Conservation (phyloP, 2,329 filamentous ascomycete genomes). For the Fusarium newnesense region DNA sequence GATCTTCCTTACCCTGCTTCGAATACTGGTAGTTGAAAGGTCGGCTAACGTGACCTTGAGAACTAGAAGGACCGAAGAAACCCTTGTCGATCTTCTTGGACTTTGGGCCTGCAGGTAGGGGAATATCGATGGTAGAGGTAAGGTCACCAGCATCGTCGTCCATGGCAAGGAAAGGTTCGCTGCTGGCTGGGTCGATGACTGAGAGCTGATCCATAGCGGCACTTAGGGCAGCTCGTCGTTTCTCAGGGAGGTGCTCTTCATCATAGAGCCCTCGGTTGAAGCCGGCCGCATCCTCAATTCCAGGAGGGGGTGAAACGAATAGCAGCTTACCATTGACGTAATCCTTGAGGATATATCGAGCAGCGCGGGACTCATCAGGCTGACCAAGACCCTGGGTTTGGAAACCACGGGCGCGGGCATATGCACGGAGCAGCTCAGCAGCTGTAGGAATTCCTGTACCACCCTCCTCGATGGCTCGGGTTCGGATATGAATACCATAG, state of each 20-base stretch:
- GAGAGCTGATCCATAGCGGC: conserved; percentile 60
- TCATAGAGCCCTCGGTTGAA: conserved; percentile 96
- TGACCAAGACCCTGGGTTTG: conserved; percentile 88
- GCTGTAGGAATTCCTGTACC: conserved; percentile 88
- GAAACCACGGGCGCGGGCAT: conserved; percentile 90
- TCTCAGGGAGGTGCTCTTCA: conserved; percentile 80
- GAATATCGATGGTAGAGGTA: conserved; percentile 58
- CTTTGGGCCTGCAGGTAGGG: conserved; percentile 73
- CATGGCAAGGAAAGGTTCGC: conserved; percentile 41
- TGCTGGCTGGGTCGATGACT: conserved; percentile 46
- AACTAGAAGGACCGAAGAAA: conserved; percentile 81
- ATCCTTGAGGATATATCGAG: conserved; percentile 91
- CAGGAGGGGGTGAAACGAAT: conserved; percentile 88
- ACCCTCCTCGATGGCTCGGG: conserved; percentile 86
- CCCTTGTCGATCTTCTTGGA: conserved; percentile 82
- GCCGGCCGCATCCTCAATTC: conserved; percentile 73
- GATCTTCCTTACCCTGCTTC: conserved; percentile 71
- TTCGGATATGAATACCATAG: conserved; percentile 91
- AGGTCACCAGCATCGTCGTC: conserved; percentile 47
- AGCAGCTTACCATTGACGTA: conserved; percentile 97
- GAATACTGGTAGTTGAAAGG: conserved; percentile 93
- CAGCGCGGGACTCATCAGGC: conserved; percentile 92
- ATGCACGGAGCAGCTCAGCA: conserved; percentile 85
- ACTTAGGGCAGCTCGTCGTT: conserved; percentile 75
- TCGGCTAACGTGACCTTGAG: conserved; percentile 74